Evolutionary conservation across 192 early-diverging fungal genomes (phyloP).

Genomic region (Diversispora epigaea): DNA sequence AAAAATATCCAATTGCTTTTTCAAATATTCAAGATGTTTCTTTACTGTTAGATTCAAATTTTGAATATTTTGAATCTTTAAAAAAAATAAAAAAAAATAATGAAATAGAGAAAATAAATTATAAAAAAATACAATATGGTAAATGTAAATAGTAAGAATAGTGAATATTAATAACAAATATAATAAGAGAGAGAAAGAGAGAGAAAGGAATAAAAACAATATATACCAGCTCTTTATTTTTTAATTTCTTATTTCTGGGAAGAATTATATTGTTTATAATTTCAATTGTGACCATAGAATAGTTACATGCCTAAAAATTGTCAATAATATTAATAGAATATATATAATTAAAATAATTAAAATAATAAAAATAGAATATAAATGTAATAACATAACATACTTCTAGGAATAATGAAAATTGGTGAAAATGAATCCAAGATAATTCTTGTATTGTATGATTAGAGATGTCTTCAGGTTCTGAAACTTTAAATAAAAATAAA

Average conservation of each 20-base stretch:
- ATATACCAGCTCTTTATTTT: conserved; percentile 13
- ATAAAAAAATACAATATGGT: not conserved
- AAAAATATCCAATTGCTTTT: not conserved
- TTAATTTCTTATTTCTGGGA: conserved; percentile 17
- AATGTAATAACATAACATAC: not conserved
- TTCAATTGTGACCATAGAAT: not conserved
- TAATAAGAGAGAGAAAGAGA: not conserved
- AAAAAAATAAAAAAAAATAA: not conserved
- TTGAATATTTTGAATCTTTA: not conserved
- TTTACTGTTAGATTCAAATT: not conserved
- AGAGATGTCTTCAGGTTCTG: not conserved
- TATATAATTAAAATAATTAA: not conserved
- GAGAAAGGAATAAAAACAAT: too few species aligned
- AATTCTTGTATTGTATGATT: not conserved
- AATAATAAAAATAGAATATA: not conserved
- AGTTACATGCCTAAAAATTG: not conserved
- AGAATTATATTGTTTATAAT: not conserved
- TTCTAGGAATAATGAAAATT: conserved; percentile 16
- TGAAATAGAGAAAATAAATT: not conserved
- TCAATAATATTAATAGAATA: not conserved
- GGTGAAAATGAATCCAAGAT: conserved; percentile 9
- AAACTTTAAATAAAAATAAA: not conserved
- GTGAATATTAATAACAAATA: not conserved
- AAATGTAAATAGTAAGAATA: too few species aligned
- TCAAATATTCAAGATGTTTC: not conserved